Base-by-base conservation (phyloP, 352 stramenopile species). In the Globisporangium acanthophoron region DNA sequence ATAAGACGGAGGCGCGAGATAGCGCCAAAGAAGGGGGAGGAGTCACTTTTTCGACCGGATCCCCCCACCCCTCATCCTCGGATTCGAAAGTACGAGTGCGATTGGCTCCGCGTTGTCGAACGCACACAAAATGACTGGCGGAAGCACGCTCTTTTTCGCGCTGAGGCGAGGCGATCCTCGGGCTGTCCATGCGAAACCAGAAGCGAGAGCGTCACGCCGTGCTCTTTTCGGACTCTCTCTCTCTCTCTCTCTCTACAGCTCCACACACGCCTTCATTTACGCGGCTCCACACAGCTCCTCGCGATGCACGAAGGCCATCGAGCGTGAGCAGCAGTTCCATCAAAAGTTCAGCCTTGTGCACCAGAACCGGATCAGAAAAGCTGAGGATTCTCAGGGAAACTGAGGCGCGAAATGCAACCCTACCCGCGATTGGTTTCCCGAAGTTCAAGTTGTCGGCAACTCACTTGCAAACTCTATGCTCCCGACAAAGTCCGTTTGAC, bases 341-440 rank as follows among this genome's bases (percentile, higher is more conserved):
- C 29, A 21, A 52, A 27, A 54, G 16, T 54, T 54, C 49, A 54
- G 27, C n/a, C 49, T 55, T 31, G 8, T 18, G 50, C 50, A 55
- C 33, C 50, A 55, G 50, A 45, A 46, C 18, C 11, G 41, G 27
- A 52, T 52, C 47, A 52, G 24, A n/a, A 21, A 52, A 40, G 39
- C 21, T 35, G 24, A 52, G 35, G 35, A 48, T 48, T 24, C 20
- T 49, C 20, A 31, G 44, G 18, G 12, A 43, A 43, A 43, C 37
- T 43, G 37, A 43, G 37, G 12, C 11, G 20, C 18, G n/a, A 48
- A 49, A 31, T 49, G 44, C 44, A 49, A 49, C 44, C 44, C 44
- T 49, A 49, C 6, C n/a, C 44, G 15, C 15, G 31, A 9, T 35
- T 27, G 24, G 31, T 13, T 15, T 18, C 5, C 18, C 1, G 8